Evolutionary conservation across 352 stramenopile genomes (phyloP), one percentile per base, ranked within the genome.

Genomic region (Nothophytophthora sp.): DNA sequence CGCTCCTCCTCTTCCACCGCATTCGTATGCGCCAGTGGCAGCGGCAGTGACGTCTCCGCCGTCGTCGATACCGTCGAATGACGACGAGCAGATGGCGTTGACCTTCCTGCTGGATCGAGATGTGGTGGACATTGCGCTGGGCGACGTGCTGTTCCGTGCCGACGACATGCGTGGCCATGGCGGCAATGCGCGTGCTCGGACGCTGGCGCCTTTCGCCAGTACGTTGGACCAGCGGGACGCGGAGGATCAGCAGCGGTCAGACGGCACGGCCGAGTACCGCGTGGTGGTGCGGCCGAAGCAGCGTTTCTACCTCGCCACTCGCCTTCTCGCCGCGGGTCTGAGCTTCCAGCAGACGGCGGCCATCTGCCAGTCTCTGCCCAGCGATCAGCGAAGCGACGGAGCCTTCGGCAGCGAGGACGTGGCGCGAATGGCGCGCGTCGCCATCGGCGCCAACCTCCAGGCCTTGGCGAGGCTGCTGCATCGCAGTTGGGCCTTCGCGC

Each of bases 71-170:
- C 12, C 20, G 37, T 30, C 7, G n/a, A 48, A 35, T 10, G n/a
- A n/a, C n/a, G 11, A 3, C 2, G 19, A 37, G 9, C 9, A 10
- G 7, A 27, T 22, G 12, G 37, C 20, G 34, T 12, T 38, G 38
- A 47, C 34, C 10, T 67, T 63, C 19, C 32, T 67, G 12, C 40
- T 67, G 16, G 51, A 67, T 50, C 58, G 51, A 54, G 40, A 62
- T 13, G 51, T 63, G 39, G 52, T 63, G 38, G 41, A 55, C 28
- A 49, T 60, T 19, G 49, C 29, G 18, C 39, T 65, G 25, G 30
- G 46, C n/a, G 30, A 55, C 15, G 30, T 60, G 7, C 10, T 65
- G 13, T 54, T 50, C 19, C 8, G 19, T 38, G 28, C 28, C 16
- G 54, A 57, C 44, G 46, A 47, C 40, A n/a, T 19, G 28, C n/a